Evolutionary conservation across 2,329 filamentous ascomycete genomes (phyloP), one percentile per base, ranked within the genome.

Genomic region (Venturia nashicola): DNA sequence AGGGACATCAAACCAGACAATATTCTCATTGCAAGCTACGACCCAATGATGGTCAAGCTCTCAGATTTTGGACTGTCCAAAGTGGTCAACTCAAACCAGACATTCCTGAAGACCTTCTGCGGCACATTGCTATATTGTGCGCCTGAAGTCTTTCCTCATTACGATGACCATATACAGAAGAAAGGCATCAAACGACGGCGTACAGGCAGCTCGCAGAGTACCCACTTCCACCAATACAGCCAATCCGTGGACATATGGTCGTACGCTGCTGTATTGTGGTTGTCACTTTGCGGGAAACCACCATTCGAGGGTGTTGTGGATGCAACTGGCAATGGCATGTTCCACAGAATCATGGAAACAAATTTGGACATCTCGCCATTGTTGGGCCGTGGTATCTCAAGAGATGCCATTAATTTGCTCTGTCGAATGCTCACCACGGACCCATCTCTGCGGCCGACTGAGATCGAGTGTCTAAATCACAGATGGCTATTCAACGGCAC

Each of bases 1-100:
- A 88, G 94, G n/a, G 94, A 99, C 74, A 91, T 99, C 71, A 99
- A 99, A 73, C 94, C 94, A 0, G 94, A 99, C 78, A 99, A 99
- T 71, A 97, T 99, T 66, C 80, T 99, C 48, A 89, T 97, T 68
- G 81, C 86, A 12, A 87, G 85, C 0, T 73, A 84, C 11, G 79
- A 87, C 6, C 91, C 92, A 0, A 83, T 96, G 60, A 80, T 84
- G 16, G 88, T 97, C 69, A 97, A 99, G 75, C 80, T 99, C 16
- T 96, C 94, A 0, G 94, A 99, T 72, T 99, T 99, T 77, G 94
- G 94, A 63, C 78, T 99, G 5, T 97, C 94, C 2, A 99, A 99
- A 73, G 92, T 95, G 74, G 87, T 96, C 57, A 88, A 91, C 66
- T 90, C 90, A 68, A 86, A 91, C 66, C 88, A 96, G 70, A 97